Evolutionary conservation across 768 basidiomycete species (phyloP), one percentile per base, ranked within the genome.

Genomic region (Lyophyllum atratum): DNA sequence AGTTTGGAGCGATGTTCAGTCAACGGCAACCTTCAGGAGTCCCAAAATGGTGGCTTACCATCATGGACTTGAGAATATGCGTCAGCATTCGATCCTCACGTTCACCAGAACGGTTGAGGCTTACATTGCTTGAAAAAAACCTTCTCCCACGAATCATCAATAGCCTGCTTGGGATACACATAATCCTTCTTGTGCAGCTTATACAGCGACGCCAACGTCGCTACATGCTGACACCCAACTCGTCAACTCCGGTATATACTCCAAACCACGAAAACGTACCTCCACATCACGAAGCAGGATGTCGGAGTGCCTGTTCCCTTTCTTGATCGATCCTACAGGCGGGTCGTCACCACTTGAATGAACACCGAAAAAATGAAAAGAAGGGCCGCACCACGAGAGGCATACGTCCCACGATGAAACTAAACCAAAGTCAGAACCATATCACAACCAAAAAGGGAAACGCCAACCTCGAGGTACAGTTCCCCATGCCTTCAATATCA

Each of bases 291-390:
- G 84, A 56, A 99, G 75, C 29, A 98, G 75, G 53, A 96, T 92
- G 74, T 99, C 97, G n/a, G 91, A 88, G 69, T 98, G 93, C 44
- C 97, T 80, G 70, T 99, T 99, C 6, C 95, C 94, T 69, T 90
- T 95, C 81, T 99, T 98, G 77, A 97, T 97, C 2, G 90, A 91
- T 14, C 85, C 87, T 86, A 50, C 4, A 37, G 19, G 21, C 42
- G n/a, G 25, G 55, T 37, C 5, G 21, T 60, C 44, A 59, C 29
- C 11, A 12, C 17, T n/a, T 1, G 11, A 15, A n/a, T n/a, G 11
- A 7, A 4, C 15, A 54, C 21, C 19, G 21, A 51, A 4, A 48
- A 37, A 26, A 14, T 21, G 19, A 24, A 21, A 34, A 2, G 4
- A 67, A n/a, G n/a, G n/a, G n/a, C n/a, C 77, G 49, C 48, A 80